Base-by-base conservation (phyloP, 2,329 filamentous ascomycete genomes). In the Fusarium sacchari region DNA sequence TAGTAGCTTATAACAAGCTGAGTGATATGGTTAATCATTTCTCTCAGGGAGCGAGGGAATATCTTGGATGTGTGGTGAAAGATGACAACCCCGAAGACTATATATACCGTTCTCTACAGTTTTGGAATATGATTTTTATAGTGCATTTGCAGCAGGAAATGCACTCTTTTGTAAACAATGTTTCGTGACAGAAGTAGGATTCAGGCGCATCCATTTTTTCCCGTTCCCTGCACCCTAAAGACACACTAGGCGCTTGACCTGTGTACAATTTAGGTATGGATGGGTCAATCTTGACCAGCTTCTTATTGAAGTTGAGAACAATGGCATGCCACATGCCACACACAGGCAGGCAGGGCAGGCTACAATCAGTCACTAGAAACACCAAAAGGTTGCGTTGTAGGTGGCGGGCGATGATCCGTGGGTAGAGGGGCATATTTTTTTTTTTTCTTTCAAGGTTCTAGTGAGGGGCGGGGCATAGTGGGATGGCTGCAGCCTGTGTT, bases 391-490 rank as follows among this genome's bases (percentile, higher is more conserved):
- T 32, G 46, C 28, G 64, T 72, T 42, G 64, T 59, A 43, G 64
- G 69, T 72, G 69, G 64, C 69, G 53, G 69, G 50, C 30, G 9
- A 57, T 73, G 55, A 67, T 59, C 42, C 47, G 56, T 73, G 69
- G 36, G 64, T 73, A 47, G 67, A 71, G 67, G 69, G 59, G 67
- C 58, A 47, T 42, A n/a, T 47, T 63, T 69, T 62, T n/a, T n/a
- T 55, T 55, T 36, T 36, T 52, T 64, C 30, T 56, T 50, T 40
- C 53, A 40, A 52, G 39, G 62, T 46, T 60, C 44, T 44, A 40
- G 26, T 24, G 26, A 67, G 36, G 53, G 47, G 67, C 50, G 67
- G 67, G 67, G 67, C 67, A 58, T 58, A 52, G 67, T 69, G 65
- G 67, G 59, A 59, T 64, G 50, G 44, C 18, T 53, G 20, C 36